phyloP scores from a whole-genome alignment of 768 basidiomycete genomes.

The Dendrothele bispora region DNA sequence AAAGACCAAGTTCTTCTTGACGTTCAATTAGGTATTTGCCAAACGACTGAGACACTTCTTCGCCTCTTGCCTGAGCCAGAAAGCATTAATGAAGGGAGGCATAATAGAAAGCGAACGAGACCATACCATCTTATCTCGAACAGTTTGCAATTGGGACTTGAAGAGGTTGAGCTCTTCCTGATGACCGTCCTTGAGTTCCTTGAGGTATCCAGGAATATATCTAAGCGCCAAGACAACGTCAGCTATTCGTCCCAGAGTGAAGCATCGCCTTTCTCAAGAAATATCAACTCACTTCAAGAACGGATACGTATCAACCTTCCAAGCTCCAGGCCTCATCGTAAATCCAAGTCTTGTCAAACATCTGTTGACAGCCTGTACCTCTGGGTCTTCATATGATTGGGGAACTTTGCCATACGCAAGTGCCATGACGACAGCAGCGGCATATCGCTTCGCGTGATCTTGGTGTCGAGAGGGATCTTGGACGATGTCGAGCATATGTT shows the following conservation, averaged over 20 bases:
- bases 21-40: constrained; percentile 58
- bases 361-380: constrained; percentile 45
- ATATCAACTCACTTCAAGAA: constrained; percentile 36
- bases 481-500: constrained; percentile 45
- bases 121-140: constrained; percentile 44
- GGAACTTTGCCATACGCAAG: constrained; percentile 48
- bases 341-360: constrained; percentile 46
- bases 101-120: neutral
- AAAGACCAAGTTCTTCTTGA: constrained; percentile 46
- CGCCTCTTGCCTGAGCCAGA: constrained; percentile 25
- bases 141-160: constrained; percentile 48
- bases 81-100: neutral
- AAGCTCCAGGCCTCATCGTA: constrained; percentile 41
- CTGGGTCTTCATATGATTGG: constrained; percentile 43
- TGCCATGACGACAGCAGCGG: constrained; percentile 49
- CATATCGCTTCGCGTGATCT: constrained; percentile 55
- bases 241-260: neutral
- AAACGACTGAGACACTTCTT: constrained; percentile 47
- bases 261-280: too few relatives aligned
- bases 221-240: constrained; percentile 17
- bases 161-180: constrained; percentile 55
- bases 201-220: constrained; percentile 61
- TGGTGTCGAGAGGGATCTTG: constrained; percentile 46
- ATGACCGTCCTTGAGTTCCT: constrained; percentile 57
- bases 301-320: constrained; percentile 49